Base-by-base conservation (phyloP, 129 eudicot species). In the Rutidosis leptorrhynchoides region DNA sequence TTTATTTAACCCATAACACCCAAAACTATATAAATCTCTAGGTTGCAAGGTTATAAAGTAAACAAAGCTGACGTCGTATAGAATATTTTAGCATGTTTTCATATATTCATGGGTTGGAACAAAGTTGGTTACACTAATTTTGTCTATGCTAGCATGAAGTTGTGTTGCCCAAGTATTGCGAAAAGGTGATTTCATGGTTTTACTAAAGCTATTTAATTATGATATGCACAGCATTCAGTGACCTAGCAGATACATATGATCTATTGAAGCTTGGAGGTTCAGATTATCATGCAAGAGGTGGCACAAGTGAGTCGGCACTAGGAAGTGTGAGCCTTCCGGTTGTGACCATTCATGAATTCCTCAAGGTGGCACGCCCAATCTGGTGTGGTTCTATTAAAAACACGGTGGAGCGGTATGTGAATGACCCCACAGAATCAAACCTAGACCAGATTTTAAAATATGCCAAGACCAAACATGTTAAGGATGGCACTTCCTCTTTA, bases 231-330 rank as follows among this genome's bases (percentile, higher is more conserved):
- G 96, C 78, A 5, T 88, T 79, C 81, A 88, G 91, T 57, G 98
- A 92, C 27, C 81, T 88, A 32, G 96, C 98, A 15, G 96, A 88
- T 67, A 60, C 85, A 0, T 81, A 85, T 17, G 82, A 75, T 69
- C 98, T 88, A 53, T 25, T 88, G 68, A 92, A 92, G 83, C 91
- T 92, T 9, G 98, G 98, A 37, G 98, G 98, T 26, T 88, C 98
- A 19, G 98, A 92, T 76, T 92, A 73, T 70, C 96, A 92, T 20
- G 98, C 87, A 55, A 82, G 85, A 74, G 96, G 98, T 2, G 98
- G 98, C 23, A 81, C 79, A 30, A 77, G 81, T 5, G 96, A 92
- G 78, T 78, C 96, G 1, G 84, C 78, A 63, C 68, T 92, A 0
- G 96, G 98, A 56, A 92, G 95, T 33, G 93, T 90, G 69, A 80